A percentile compares a stretch with the other conserved stretches of the same genome.
These are phyloP conservation scores for Myriosclerotinia scirpicola DNA, from an alignment of 2,329 filamentous ascomycete genomes.

Conservation along the genomic window DNA sequence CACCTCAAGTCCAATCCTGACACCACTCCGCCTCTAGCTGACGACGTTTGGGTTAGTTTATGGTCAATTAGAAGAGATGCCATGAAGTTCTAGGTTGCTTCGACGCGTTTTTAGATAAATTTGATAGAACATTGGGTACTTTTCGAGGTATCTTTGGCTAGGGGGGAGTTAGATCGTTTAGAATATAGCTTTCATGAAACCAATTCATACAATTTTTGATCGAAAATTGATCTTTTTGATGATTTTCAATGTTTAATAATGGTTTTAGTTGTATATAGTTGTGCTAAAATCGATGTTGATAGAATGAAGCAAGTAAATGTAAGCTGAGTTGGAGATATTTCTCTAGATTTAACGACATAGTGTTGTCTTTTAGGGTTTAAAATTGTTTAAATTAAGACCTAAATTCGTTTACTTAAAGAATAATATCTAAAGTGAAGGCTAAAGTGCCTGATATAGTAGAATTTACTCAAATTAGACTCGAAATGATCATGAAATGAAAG, in stretches of 20 bases:
- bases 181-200: no score
- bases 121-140: not conserved
- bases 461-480: not conserved
- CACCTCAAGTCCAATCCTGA: not conserved
- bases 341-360: no score
- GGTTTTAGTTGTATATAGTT: not conserved
- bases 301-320: not conserved
- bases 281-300: not conserved
- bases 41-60: not conserved
- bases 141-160: not conserved
- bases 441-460: no score
- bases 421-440: not conserved
- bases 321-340: not conserved
- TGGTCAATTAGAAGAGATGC: constrained; percentile 2
- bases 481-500: not conserved
- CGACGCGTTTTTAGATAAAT: not conserved
- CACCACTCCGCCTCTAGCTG: not conserved
- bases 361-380: no score
- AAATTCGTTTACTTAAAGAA: not conserved
- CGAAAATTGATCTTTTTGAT: not conserved
- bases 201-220: not conserved
- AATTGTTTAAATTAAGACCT: not conserved
- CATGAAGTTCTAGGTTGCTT: not conserved
- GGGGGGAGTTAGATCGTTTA: not conserved
- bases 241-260: not conserved